Percentiles rank a stretch among this genome's conserved stretches.
Conservation (phyloP, 179 eudicot species). For the Amaranthus tricolor region DNA sequence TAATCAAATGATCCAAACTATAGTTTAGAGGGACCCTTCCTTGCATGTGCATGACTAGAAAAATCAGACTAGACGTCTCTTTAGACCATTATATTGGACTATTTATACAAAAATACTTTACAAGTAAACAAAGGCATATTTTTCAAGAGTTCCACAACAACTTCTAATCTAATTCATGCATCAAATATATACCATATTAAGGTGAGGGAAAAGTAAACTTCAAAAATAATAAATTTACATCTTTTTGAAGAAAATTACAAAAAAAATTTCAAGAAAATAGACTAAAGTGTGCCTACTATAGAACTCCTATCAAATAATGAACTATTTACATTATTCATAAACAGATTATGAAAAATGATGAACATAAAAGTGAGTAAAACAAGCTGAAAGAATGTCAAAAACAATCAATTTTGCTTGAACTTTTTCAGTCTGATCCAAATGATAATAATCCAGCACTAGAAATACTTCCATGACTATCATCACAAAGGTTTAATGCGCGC, state of each 20-base stretch:
- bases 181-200: background rate
- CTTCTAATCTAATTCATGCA: background rate
- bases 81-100: constrained; percentile 11
- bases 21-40: too few species aligned
- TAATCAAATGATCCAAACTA: too few species aligned
- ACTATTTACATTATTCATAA: constrained; percentile 3
- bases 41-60: too few species aligned
- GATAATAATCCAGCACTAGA: constrained; percentile 62
- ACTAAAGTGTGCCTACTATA: constrained; percentile 14
- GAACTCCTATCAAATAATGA: constrained; percentile 9
- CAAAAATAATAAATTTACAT: background rate
- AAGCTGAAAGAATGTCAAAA: too few species aligned
- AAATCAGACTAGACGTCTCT: constrained; percentile 3
- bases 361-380: too few species aligned
- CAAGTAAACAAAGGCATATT: constrained; percentile 1
- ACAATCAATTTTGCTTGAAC: constrained; percentile 5
- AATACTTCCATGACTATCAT: constrained; percentile 80
- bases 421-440: constrained; percentile 59
- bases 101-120: background rate
- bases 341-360: too few species aligned
- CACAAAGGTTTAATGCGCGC: constrained; percentile 60
- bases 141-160: constrained; percentile 17
- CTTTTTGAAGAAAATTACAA: constrained; percentile 1
- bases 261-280: background rate
- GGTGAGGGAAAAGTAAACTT: too few species aligned